phyloP scores from a whole-genome alignment of 2,329 filamentous ascomycete genomes.

The Colletotrichum spinosum region DNA sequence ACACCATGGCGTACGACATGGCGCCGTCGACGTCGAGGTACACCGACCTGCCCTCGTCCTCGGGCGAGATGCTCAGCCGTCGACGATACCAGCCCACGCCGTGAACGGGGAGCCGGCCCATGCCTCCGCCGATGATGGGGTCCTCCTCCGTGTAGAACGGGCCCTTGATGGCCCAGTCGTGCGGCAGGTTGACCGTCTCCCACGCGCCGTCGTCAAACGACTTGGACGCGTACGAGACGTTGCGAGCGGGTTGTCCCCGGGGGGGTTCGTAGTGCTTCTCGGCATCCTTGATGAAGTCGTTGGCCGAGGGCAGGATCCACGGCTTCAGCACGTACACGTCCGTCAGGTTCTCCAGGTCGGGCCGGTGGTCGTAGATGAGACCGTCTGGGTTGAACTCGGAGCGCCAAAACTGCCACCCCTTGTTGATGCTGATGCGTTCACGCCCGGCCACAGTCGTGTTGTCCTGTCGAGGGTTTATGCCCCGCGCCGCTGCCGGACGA shows the following conservation, averaged over 20 bases:
- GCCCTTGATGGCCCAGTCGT: conserved; percentile 62
- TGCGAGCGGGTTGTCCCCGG: conserved; percentile 42
- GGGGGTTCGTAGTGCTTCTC: conserved; percentile 46
- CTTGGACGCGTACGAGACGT: conserved; percentile 47
- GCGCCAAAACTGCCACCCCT: conserved; percentile 53
- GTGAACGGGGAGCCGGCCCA: conserved; percentile 59
- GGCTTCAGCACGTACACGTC: conserved; percentile 46
- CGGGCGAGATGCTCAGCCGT: conserved; percentile 46
- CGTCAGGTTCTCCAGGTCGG: conserved; percentile 39
- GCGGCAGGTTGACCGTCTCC: conserved; percentile 56
- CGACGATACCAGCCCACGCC: conserved; percentile 66
- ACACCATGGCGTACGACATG: conserved; percentile 64
- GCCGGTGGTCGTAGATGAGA: conserved; percentile 43
- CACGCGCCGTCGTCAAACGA: conserved; percentile 54
- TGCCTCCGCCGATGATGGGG: conserved; percentile 50
- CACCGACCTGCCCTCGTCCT: conserved; percentile 51
- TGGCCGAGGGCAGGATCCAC: conserved; percentile 56
- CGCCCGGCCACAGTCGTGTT: conserved; percentile 19
- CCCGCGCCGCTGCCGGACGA: conserved; percentile 6
- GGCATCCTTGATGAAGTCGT: conserved; percentile 51
- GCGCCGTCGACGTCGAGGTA: conserved; percentile 63
- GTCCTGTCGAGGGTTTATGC: neutral
- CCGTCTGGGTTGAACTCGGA: conserved; percentile 50
- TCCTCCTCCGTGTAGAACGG: conserved; percentile 53
- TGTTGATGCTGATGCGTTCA: conserved; percentile 48